Evolutionary conservation across 176 grass and related monocot genomes (phyloP).

Genomic region (Secale cereale): DNA sequence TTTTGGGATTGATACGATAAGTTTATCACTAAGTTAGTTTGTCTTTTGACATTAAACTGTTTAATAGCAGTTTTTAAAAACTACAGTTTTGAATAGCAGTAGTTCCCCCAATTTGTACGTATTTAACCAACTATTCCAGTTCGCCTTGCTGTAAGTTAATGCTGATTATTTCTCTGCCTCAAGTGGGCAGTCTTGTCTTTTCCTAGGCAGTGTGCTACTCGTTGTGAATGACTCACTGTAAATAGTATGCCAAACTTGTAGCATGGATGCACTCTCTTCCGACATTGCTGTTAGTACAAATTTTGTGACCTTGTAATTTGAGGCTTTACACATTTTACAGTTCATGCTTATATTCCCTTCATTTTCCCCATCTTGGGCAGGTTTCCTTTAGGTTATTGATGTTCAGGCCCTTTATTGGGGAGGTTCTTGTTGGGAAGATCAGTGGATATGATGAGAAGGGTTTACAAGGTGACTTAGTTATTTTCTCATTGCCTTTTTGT

Average conservation of each 20-base stretch:
- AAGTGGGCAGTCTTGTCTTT: background rate
- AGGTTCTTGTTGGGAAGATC: conserved; percentile 81
- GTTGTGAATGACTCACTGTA: background rate
- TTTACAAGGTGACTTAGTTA: conserved; percentile 29
- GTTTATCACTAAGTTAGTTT: background rate
- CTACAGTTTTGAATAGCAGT: background rate
- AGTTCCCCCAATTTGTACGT: background rate
- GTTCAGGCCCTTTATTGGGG: conserved; percentile 79
- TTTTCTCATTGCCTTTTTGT: too few species aligned
- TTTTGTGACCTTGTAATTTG: background rate
- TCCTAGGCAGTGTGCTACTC: background rate
- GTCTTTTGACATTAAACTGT: background rate
- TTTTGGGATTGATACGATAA: background rate
- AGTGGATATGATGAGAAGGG: conserved; percentile 71
- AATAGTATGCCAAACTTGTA: background rate
- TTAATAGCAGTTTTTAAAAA: background rate
- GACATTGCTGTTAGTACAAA: background rate
- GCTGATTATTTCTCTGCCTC: background rate
- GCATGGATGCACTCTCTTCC: background rate
- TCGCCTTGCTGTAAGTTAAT: background rate
- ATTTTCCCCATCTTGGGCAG: conserved; percentile 28
- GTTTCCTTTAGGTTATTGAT: conserved; percentile 77
- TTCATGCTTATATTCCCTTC: background rate
- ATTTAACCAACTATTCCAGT: background rate
- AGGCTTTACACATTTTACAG: background rate